Conservation (phyloP, 2,329 filamentous ascomycete species). For the Fusarium setosum region DNA sequence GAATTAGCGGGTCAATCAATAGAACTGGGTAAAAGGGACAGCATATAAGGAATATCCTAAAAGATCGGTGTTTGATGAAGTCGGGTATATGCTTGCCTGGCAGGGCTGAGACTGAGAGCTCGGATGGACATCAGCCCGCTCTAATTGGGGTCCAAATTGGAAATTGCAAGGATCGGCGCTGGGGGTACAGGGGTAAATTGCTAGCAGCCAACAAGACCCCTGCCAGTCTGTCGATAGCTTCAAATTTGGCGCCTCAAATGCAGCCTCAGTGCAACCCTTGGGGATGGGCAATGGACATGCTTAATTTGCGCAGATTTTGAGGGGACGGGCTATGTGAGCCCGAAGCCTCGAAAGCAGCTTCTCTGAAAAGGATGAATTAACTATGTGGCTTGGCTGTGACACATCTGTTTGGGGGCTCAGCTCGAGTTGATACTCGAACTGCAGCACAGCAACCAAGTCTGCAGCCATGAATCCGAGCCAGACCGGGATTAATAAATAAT, state of each 20-base stretch:
- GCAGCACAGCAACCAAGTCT: neutral
- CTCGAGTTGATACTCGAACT: neutral
- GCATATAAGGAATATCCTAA: no score
- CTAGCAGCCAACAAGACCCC: conserved; percentile 1
- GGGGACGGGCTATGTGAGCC: no score
- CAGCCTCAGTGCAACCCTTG: conserved; percentile 1
- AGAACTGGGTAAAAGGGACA: no score
- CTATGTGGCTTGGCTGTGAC: neutral
- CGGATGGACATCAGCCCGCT: conserved; percentile 1
- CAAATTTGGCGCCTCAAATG: neutral
- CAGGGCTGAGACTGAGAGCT: conserved; percentile 9
- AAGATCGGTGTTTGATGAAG: no score
- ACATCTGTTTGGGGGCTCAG: neutral
- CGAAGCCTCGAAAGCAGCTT: neutral
- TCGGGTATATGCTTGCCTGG: neutral
- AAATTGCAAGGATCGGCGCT: conserved; percentile 6
- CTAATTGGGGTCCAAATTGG: neutral
- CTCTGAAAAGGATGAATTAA: neutral
- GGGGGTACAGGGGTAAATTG: neutral
- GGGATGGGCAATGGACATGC: no score
- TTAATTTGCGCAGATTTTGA: no score
- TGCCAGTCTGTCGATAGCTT: conserved; percentile 6
- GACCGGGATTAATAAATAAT: neutral
- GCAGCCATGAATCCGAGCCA: neutral
- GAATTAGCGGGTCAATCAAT: no score